Evolutionary conservation across 352 stramenopile species (phyloP).

Genomic region (Pythium sukuiense): DNA sequence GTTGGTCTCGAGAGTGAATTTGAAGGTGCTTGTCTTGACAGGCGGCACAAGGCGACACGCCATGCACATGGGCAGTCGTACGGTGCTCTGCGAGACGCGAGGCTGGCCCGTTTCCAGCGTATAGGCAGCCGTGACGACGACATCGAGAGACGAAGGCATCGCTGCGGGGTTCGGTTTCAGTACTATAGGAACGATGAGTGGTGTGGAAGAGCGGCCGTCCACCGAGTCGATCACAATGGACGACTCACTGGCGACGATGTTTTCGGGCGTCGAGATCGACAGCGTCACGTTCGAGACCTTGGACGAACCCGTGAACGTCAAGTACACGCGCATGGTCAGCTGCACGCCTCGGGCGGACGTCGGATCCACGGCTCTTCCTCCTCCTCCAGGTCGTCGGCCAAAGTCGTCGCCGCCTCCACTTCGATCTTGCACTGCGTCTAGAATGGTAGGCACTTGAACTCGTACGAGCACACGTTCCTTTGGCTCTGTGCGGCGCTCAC

Average conservation of each 20-base stretch:
- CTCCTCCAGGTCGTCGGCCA: constrained; percentile 24
- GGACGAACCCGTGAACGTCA: constrained; percentile 79
- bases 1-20: constrained; percentile 90
- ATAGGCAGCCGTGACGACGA: constrained; percentile 71
- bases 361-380: constrained; percentile 1
- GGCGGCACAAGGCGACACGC: constrained; percentile 66
- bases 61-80: constrained; percentile 79
- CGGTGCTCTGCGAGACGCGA: constrained; percentile 55
- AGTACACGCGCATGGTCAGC: constrained; percentile 77
- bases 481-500: constrained; percentile 58
- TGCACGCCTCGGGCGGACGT: constrained; percentile 33
- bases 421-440: constrained; percentile 54
- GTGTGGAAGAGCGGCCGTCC: constrained; percentile 59
- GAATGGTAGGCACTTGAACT: constrained; percentile 62
- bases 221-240: constrained; percentile 74
- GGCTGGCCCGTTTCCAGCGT: constrained; percentile 70
- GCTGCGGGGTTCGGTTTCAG: constrained; percentile 42
- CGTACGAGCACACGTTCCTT: constrained; percentile 79
- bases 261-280: constrained; percentile 60
- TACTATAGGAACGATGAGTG: constrained; percentile 62
- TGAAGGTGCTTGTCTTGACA: constrained; percentile 81
- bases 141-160: constrained; percentile 69
- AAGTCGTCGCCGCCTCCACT: constrained; percentile 38
- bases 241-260: constrained; percentile 58
- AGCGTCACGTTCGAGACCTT: constrained; percentile 76